A percentile compares a stretch with the other conserved stretches of the same genome.
Conservation (phyloP, 2,329 filamentous ascomycete genomes). For the Oidium heveae region DNA sequence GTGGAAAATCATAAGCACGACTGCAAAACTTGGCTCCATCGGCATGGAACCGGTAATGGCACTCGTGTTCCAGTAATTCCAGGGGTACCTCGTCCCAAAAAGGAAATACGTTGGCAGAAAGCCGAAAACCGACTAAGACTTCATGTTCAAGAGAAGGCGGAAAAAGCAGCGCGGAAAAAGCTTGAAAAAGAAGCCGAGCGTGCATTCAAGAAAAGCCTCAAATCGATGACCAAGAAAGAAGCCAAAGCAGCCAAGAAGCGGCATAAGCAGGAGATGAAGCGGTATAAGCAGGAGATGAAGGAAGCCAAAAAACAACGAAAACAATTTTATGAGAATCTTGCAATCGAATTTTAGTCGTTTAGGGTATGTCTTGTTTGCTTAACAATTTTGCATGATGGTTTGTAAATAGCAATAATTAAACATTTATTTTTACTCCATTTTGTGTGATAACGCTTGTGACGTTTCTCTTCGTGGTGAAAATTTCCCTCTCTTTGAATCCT, state of each 20-base stretch:
- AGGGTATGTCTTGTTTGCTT: too few species aligned
- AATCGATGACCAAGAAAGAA: background rate
- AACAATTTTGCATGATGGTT: too few species aligned
- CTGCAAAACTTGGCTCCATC: background rate
- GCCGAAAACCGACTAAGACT: background rate
- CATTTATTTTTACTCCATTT: too few species aligned
- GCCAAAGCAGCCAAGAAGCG: background rate
- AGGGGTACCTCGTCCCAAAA: background rate
- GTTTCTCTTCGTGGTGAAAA: too few species aligned
- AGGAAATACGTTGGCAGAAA: background rate
- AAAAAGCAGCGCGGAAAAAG: background rate
- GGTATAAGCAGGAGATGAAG: too few species aligned
- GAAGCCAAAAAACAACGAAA: too few species aligned
- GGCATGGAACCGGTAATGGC: background rate
- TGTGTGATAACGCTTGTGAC: too few species aligned
- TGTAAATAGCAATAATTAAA: too few species aligned
- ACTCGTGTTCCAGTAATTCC: background rate
- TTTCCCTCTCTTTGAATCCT: too few species aligned
- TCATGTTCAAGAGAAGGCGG: background rate
- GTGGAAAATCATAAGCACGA: background rate
- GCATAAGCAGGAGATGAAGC: too few species aligned
- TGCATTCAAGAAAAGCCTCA: background rate
- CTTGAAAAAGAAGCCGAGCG: background rate
- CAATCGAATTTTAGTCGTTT: too few species aligned
- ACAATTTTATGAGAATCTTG: too few species aligned